Percentiles rank a stretch among this genome's conserved stretches.
Conservation (phyloP, 768 basidiomycete species). For the Lepiota brunneoincarnata region DNA sequence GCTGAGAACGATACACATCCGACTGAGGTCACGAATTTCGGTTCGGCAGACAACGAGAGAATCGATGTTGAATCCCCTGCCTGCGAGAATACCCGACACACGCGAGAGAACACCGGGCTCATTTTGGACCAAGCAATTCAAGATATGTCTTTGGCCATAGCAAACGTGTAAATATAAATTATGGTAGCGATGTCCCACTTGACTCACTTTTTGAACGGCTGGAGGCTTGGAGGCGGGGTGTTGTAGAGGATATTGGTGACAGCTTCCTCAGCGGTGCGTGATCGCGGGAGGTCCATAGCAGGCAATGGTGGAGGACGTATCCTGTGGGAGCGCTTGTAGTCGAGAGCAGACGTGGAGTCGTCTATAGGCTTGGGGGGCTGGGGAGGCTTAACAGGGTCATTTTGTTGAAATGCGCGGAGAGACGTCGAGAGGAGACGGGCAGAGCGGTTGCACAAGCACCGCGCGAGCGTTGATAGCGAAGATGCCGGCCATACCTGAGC, state of each 20-base stretch:
- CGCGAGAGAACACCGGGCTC: conserved; percentile 99
- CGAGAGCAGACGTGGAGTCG: conserved; percentile 92
- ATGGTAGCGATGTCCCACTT: background rate
- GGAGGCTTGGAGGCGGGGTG: conserved; percentile 85
- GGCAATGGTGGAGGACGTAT: conserved; percentile 82
- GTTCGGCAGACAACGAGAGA: conserved; percentile 97
- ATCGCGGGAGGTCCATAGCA: conserved; percentile 77
- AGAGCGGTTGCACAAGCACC: conserved; percentile 22
- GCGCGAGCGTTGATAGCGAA: conserved; percentile 30
- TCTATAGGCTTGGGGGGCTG: conserved; percentile 80
- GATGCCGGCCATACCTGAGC: conserved; percentile 25
- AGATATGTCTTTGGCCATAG: conserved; percentile 65
- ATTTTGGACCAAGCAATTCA: conserved; percentile 98
- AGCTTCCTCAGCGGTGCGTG: conserved; percentile 88
- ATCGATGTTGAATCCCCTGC: conserved; percentile 97
- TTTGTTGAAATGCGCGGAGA: conserved; percentile 25
- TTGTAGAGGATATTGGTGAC: conserved; percentile 98
- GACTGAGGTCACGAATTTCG: conserved; percentile 92
- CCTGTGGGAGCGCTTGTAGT: conserved; percentile 79
- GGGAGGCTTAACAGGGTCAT: conserved; percentile 39
- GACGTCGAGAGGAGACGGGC: conserved; percentile 39
- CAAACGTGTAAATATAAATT: conserved; percentile 6
- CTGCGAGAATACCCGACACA: conserved; percentile 96
- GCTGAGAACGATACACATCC: conserved; percentile 96
- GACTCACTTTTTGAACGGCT: conserved; percentile 88